Evolutionary conservation across 257 asterid genomes (phyloP).

Genomic region (Solanum paucissectum): DNA sequence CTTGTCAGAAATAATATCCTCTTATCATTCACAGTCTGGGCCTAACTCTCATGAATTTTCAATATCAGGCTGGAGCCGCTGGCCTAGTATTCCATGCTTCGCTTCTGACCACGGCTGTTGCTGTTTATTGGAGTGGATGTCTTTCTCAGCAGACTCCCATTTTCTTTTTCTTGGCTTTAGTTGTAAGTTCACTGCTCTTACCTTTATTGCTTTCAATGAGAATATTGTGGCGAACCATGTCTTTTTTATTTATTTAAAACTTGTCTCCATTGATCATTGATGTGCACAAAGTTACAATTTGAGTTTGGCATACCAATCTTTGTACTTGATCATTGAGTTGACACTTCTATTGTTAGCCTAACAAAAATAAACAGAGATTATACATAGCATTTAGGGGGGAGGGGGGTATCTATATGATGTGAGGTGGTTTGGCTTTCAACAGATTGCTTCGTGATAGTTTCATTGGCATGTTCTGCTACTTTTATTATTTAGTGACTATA

Average conservation of each 20-base stretch:
- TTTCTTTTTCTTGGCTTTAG: constrained; percentile 58
- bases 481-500: neutral
- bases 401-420: neutral
- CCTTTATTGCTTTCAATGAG: neutral
- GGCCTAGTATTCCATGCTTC: constrained; percentile 86
- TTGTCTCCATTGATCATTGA: neutral
- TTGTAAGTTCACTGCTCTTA: constrained; percentile 46
- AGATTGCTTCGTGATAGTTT: neutral
- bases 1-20: neutral
- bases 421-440: neutral
- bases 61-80: constrained; percentile 89
- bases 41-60: constrained; percentile 12
- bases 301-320: neutral
- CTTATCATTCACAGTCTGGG: neutral
- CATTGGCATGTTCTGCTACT: neutral
- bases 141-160: constrained; percentile 57
- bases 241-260: neutral
- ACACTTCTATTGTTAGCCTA: neutral
- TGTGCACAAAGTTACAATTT: neutral
- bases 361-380: neutral
- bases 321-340: neutral
- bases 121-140: constrained; percentile 72
- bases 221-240: neutral
- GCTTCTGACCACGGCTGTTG: constrained; percentile 69
- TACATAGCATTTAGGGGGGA: neutral